A percentile compares a stretch with the other conserved stretches of the same genome.
phyloP scores from a whole-genome alignment of 1,284 basidiomycete species.

The Exobasidium rhododendri region DNA sequence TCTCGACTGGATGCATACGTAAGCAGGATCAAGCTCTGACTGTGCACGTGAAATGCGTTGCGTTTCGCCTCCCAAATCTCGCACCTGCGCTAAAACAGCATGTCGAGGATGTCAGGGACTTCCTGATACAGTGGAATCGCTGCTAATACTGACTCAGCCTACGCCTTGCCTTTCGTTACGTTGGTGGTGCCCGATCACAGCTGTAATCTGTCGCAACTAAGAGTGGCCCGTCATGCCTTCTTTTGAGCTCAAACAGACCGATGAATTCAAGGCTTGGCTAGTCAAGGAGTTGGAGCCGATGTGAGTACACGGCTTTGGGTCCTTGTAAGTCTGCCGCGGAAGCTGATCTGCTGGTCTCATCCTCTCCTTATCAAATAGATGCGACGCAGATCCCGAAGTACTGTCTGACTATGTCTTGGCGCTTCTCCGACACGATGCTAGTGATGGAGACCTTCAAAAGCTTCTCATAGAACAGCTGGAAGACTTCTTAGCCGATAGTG shows the following conservation, averaged over 20 bases:
- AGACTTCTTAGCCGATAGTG: conserved; percentile 87
- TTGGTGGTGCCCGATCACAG: background rate
- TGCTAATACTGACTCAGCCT: too few relatives aligned
- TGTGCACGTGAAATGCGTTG: too few relatives aligned
- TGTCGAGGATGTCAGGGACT: too few relatives aligned
- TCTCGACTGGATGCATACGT: too few relatives aligned
- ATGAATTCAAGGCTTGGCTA: conserved; percentile 46
- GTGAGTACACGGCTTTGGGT: conserved; percentile 15
- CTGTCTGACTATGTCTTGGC: conserved; percentile 92
- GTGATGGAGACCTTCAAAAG: conserved; percentile 75
- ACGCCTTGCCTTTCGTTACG: too few relatives aligned
- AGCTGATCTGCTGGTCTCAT: background rate
- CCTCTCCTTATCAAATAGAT: conserved; percentile 61
- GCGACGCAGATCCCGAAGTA: conserved; percentile 90
- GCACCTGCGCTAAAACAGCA: too few relatives aligned
- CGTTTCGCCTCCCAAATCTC: too few relatives aligned
- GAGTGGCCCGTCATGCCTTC: background rate
- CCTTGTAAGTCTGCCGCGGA: background rate
- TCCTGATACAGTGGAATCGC: too few relatives aligned
- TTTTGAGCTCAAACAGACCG: conserved; percentile 35
- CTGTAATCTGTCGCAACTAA: background rate
- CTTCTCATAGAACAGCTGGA: conserved; percentile 74
- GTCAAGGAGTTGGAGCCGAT: conserved; percentile 45
- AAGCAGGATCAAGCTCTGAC: too few relatives aligned
- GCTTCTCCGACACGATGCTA: conserved; percentile 82